Percentiles rank a stretch among this genome's conserved stretches.
Conservation (phyloP, 371 early-diverging fungal genomes). For the Saksenaea oblongispora region DNA sequence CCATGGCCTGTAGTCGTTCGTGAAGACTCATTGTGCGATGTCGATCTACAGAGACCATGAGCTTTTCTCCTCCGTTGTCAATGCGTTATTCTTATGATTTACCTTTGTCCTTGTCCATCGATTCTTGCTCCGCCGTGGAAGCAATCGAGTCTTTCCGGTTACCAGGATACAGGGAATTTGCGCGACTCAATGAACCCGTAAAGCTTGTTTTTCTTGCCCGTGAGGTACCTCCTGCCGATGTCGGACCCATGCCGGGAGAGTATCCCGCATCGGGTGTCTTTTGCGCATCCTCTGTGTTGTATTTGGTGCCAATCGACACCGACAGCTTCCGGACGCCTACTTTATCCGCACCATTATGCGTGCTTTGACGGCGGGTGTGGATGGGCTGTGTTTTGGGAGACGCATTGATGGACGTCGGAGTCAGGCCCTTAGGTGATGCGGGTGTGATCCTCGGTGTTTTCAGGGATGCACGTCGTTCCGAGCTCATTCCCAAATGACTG, state of each 20-base stretch:
- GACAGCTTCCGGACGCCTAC: conserved; percentile 16
- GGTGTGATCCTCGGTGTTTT: conserved; percentile 9
- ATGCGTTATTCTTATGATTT: neutral
- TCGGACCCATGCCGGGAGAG: conserved; percentile 14
- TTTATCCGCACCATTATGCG: neutral
- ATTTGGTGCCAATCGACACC: conserved; percentile 15
- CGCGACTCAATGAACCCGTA: conserved; percentile 1
- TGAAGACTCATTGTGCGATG: conserved; percentile 22
- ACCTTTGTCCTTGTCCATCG: conserved; percentile 14
- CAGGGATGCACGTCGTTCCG: conserved; percentile 11
- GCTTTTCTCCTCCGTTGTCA: neutral
- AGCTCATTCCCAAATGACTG: conserved; percentile 5
- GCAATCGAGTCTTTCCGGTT: conserved; percentile 12
- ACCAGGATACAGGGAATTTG: conserved; percentile 11
- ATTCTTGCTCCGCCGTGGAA: conserved; percentile 3
- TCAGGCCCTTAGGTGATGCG: neutral
- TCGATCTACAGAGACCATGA: conserved; percentile 6
- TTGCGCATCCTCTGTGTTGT: neutral
- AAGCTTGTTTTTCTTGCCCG: neutral
- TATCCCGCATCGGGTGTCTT: conserved; percentile 8
- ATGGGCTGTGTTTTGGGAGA: conserved; percentile 14
- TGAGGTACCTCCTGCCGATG: neutral
- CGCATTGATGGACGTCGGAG: conserved; percentile 6
- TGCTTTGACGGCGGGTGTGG: conserved; percentile 10
- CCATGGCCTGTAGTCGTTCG: conserved; percentile 19